A percentile compares a stretch with the other conserved stretches of the same genome.
Evolutionary conservation across 2,329 filamentous ascomycete species (phyloP).

Genomic region (Penicillium sp.): DNA sequence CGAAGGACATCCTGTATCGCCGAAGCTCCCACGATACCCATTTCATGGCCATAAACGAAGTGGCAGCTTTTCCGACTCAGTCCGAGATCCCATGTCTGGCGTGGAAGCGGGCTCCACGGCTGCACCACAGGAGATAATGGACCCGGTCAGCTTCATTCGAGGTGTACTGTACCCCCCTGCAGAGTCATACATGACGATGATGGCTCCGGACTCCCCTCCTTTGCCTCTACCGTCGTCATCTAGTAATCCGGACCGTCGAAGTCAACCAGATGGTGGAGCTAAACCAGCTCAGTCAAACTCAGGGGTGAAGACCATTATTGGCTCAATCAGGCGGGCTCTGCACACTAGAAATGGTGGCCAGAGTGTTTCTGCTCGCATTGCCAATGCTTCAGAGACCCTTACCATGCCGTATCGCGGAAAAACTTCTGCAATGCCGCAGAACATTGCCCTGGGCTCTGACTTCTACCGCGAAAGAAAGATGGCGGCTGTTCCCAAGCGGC

Average conservation of each 20-base stretch:
- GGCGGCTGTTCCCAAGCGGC: constrained; percentile 41
- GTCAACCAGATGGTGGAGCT: constrained; percentile 27
- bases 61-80: constrained; percentile 82
- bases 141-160: constrained; percentile 81
- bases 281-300: constrained; percentile 45
- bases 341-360: constrained; percentile 57
- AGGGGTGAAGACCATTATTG: constrained; percentile 82
- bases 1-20: constrained; percentile 30
- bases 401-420: constrained; percentile 32
- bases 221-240: constrained; percentile 32
- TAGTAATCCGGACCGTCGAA: constrained; percentile 28
- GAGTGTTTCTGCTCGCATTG: constrained; percentile 34
- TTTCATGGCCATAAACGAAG: constrained; percentile 73
- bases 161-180: constrained; percentile 81
- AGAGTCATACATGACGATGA: constrained; percentile 74
- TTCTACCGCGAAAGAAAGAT: constrained; percentile 43
- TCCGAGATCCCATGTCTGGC: constrained; percentile 64
- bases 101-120: constrained; percentile 44
- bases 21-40: constrained; percentile 47
- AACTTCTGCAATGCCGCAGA: constrained; percentile 44
- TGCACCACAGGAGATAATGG: constrained; percentile 63
- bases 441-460: constrained; percentile 48
- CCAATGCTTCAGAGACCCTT: constrained; percentile 35
- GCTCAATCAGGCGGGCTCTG: constrained; percentile 79
- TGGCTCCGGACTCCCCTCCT: constrained; percentile 53